A percentile compares a stretch with the other conserved stretches of the same genome.
Conservation (phyloP, 345 rosid species). For the Camelina hispida region DNA sequence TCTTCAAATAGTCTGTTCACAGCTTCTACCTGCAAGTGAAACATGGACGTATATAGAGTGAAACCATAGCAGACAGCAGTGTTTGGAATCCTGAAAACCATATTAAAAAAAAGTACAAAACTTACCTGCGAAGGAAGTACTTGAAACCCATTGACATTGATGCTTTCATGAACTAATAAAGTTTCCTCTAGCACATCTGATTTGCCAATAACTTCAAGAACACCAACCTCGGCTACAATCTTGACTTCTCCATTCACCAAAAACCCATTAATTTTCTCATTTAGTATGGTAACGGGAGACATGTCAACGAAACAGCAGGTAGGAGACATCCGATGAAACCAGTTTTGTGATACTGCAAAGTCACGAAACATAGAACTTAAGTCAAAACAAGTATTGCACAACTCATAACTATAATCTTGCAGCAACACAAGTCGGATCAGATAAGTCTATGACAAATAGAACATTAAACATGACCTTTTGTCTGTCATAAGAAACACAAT, state of each 20-base stretch:
- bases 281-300: not conserved
- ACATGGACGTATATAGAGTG: not conserved
- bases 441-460: not conserved
- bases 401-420: not conserved
- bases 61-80: not conserved
- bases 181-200: slow-evolving; percentile 5
- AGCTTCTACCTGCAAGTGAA: not conserved
- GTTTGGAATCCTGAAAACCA: too few species aligned
- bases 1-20: not conserved
- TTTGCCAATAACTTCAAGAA: not conserved
- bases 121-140: not conserved
- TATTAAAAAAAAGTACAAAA: not conserved
- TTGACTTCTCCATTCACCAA: not conserved
- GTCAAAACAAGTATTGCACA: not conserved
- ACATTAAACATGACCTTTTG: not conserved
- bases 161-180: not conserved
- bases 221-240: not conserved
- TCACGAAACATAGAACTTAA: not conserved
- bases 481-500: not conserved
- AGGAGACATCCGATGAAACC: not conserved
- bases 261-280: not conserved
- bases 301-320: rapidly evolving
- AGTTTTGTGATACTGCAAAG: not conserved
- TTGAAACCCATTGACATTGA: not conserved
- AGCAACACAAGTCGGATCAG: not conserved